A percentile compares a stretch with the other conserved stretches of the same genome.
Evolutionary conservation across 257 asterid genomes (phyloP).

Genomic region (Thymus mandschuricus): DNA sequence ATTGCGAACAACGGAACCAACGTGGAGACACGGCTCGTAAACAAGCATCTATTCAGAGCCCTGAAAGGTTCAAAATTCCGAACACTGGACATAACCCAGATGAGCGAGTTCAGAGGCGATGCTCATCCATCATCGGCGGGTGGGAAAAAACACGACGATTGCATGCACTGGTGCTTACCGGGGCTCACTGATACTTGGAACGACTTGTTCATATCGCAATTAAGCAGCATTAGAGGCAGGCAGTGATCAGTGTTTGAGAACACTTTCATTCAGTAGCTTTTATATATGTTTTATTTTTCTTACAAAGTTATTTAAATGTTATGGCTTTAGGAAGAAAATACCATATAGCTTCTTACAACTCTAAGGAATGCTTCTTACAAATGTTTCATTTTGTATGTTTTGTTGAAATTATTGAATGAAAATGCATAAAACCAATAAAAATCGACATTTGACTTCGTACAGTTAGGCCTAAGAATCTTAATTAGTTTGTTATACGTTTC

Average conservation of each 20-base stretch:
- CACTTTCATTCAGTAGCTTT: neutral
- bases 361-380: too few relatives aligned
- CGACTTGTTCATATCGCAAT: constrained; percentile 69
- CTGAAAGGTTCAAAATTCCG: constrained; percentile 60
- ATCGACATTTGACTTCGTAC: too few relatives aligned
- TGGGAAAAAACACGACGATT: constrained; percentile 85
- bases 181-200: constrained; percentile 94
- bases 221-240: constrained; percentile 39
- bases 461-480: too few relatives aligned
- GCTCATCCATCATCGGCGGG: constrained; percentile 90
- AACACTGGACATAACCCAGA: constrained; percentile 61
- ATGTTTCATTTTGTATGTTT: too few relatives aligned
- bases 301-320: too few relatives aligned
- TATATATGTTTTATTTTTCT: too few relatives aligned
- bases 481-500: too few relatives aligned
- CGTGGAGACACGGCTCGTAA: constrained; percentile 86
- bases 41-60: constrained; percentile 63
- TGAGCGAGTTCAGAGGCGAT: constrained; percentile 89
- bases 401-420: too few relatives aligned
- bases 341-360: too few relatives aligned
- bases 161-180: constrained; percentile 99
- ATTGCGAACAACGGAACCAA: constrained; percentile 70
- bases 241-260: constrained; percentile 23
- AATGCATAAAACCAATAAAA: too few relatives aligned
- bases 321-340: too few relatives aligned